Conservation (phyloP, 1,284 basidiomycete genomes). For the Puccinia coronata region DNA sequence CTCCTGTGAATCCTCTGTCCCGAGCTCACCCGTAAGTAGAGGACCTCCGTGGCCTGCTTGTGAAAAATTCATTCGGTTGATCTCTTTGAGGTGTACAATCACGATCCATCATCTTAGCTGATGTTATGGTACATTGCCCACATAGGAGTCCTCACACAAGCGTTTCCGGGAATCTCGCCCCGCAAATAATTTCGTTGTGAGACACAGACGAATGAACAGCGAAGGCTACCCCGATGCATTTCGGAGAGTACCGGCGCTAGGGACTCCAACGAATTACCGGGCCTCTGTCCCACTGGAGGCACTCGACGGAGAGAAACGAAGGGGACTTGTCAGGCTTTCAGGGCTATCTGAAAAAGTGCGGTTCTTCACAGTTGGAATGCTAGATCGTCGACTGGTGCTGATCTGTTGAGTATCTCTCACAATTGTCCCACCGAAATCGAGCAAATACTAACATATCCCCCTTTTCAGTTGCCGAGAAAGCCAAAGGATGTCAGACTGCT, state of each 20-base stretch:
- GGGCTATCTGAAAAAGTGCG: conserved; percentile 79
- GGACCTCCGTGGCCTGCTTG: background rate
- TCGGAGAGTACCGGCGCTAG: background rate
- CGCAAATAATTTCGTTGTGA: too few species aligned
- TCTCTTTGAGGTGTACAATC: too few species aligned
- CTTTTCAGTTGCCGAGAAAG: conserved; percentile 21
- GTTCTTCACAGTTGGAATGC: conserved; percentile 87
- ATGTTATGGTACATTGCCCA: background rate
- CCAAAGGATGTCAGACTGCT: conserved; percentile 5
- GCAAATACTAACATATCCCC: background rate
- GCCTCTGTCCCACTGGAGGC: conserved; percentile 47
- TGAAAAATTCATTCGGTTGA: too few species aligned
- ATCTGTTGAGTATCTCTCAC: conserved; percentile 61
- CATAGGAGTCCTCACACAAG: background rate
- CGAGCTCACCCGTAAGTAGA: conserved; percentile 24
- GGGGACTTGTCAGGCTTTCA: conserved; percentile 76
- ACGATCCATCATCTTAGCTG: background rate
- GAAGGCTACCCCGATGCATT: background rate
- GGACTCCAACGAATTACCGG: conserved; percentile 60
- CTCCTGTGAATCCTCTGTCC: conserved; percentile 12
- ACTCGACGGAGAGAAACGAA: conserved; percentile 48
- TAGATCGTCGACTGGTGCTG: conserved; percentile 79
- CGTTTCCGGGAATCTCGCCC: conserved; percentile 9
- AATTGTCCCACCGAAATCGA: background rate
- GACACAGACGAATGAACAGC: background rate